phyloP scores from a whole-genome alignment of 805 yeast genomes.

The Yarrowia sp. region DNA sequence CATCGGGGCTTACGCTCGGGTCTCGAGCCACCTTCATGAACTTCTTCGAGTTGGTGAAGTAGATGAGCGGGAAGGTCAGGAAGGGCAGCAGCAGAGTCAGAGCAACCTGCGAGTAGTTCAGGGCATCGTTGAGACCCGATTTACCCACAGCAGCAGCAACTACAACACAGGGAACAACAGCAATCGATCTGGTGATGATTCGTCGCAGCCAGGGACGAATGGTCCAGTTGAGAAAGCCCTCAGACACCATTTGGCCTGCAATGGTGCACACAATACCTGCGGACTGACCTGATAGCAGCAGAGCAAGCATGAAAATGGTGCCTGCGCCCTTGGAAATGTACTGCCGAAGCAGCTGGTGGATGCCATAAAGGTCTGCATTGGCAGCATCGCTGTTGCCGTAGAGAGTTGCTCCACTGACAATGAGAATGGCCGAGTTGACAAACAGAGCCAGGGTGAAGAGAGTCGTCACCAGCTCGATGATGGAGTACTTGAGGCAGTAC shows the following conservation, averaged over 20 bases:
- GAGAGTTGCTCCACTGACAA: slow-evolving; percentile 77
- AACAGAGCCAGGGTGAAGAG: slow-evolving; percentile 78
- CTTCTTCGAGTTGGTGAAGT: slow-evolving; percentile 66
- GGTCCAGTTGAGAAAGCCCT: slow-evolving; percentile 84
- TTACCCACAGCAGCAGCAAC: slow-evolving; percentile 72
- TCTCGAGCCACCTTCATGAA: slow-evolving; percentile 52
- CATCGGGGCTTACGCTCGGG: neutral
- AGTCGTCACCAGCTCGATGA: slow-evolving; percentile 66
- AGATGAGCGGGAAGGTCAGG: slow-evolving; percentile 79
- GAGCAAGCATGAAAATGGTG: slow-evolving; percentile 77
- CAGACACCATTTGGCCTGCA: slow-evolving; percentile 89
- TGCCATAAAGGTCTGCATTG: slow-evolving; percentile 77
- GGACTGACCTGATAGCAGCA: slow-evolving; percentile 80
- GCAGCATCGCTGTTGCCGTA: slow-evolving; percentile 67
- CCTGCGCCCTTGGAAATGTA: slow-evolving; percentile 77
- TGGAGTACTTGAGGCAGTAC: slow-evolving; percentile 69
- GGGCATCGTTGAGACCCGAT: slow-evolving; percentile 64
- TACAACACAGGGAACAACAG: slow-evolving; percentile 76
- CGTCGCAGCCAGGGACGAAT: slow-evolving; percentile 78
- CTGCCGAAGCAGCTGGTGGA: slow-evolving; percentile 59
- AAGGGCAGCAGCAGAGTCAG: slow-evolving; percentile 80
- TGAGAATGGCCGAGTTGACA: slow-evolving; percentile 78
- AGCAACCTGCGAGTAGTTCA: slow-evolving; percentile 84
- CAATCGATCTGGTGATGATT: slow-evolving; percentile 69
- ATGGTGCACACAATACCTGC: slow-evolving; percentile 93